A percentile compares a stretch with the other conserved stretches of the same genome.
phyloP scores from a whole-genome alignment of 2,329 filamentous ascomycete genomes.

The Neonectria neomacrospora region DNA sequence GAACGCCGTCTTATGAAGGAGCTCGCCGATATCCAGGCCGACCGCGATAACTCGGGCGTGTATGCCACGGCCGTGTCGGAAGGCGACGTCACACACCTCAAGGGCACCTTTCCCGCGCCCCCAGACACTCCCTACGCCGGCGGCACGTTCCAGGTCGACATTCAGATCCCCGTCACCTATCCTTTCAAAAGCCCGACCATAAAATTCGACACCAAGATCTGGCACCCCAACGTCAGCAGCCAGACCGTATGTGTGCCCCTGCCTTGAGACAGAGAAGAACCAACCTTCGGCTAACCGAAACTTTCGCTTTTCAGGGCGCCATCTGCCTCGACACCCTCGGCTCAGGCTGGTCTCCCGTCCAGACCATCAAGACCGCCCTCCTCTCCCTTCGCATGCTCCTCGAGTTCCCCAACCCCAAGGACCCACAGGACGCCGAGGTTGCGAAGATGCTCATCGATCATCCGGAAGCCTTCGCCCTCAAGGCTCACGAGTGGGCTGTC shows the following conservation, averaged over 20 bases:
- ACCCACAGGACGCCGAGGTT: slow-evolving; percentile 96
- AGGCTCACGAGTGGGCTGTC: slow-evolving; percentile 92
- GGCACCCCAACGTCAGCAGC: slow-evolving; percentile 97
- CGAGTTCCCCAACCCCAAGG: slow-evolving; percentile 92
- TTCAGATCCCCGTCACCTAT: slow-evolving; percentile 87
- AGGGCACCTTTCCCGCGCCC: slow-evolving; percentile 84
- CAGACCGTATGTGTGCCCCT: slow-evolving; percentile 75
- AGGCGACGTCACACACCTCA: slow-evolving; percentile 82
- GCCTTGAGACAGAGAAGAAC: background rate
- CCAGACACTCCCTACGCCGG: slow-evolving; percentile 95
- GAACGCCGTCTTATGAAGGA: slow-evolving; percentile 78
- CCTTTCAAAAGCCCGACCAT: slow-evolving; percentile 93
- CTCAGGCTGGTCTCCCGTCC: slow-evolving; percentile 91
- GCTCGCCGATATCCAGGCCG: slow-evolving; percentile 77
- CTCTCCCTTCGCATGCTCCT: slow-evolving; percentile 94
- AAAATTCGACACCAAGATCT: slow-evolving; percentile 92
- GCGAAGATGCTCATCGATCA: slow-evolving; percentile 87
- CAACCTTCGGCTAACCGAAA: slow-evolving; percentile 28
- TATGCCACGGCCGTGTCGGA: slow-evolving; percentile 72
- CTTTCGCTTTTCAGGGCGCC: slow-evolving; percentile 74
- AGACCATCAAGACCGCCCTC: slow-evolving; percentile 95
- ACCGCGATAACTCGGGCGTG: slow-evolving; percentile 80
- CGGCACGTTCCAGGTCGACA: slow-evolving; percentile 83
- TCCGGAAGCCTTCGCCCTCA: slow-evolving; percentile 80
- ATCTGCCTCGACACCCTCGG: slow-evolving; percentile 96